phyloP scores from a whole-genome alignment of 352 stramenopile species.

The Globisporangium abappressorium region DNA sequence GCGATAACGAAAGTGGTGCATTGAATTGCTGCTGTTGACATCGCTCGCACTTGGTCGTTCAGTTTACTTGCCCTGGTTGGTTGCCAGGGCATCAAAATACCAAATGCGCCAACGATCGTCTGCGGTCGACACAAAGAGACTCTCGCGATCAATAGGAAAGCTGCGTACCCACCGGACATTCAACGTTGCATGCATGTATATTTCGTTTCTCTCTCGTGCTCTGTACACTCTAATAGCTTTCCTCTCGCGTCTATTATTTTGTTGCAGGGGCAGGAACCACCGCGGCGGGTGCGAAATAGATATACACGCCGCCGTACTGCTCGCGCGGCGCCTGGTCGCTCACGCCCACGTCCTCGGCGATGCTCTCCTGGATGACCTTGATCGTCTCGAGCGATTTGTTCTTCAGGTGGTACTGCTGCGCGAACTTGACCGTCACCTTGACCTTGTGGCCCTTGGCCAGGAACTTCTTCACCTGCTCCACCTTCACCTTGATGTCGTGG shows the following conservation, averaged over 20 bases:
- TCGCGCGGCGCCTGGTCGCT: constrained; percentile 30
- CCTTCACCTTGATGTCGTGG: constrained; percentile 73
- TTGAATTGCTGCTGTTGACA: too few species aligned
- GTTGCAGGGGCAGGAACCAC: neutral
- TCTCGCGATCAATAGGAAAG: too few species aligned
- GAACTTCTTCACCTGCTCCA: constrained; percentile 64
- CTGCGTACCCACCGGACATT: neutral
- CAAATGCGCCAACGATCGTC: too few species aligned
- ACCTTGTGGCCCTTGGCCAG: constrained; percentile 78
- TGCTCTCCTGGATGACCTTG: constrained; percentile 35
- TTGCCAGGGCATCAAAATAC: too few species aligned
- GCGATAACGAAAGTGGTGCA: too few species aligned
- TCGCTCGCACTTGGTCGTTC: too few species aligned
- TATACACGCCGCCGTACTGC: constrained; percentile 60
- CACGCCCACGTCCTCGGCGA: constrained; percentile 38
- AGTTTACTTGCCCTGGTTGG: too few species aligned
- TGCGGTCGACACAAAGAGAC: too few species aligned
- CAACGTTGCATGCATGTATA: neutral
- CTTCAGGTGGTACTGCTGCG: constrained; percentile 57
- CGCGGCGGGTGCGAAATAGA: constrained; percentile 39
- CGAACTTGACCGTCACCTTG: constrained; percentile 72
- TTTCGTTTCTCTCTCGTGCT: neutral
- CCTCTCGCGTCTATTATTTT: constrained; percentile 17
- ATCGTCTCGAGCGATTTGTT: constrained; percentile 43
- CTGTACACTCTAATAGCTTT: neutral